Conservation (phyloP, 163 green algal species). For the Coccomyxa subellipsoidea region DNA sequence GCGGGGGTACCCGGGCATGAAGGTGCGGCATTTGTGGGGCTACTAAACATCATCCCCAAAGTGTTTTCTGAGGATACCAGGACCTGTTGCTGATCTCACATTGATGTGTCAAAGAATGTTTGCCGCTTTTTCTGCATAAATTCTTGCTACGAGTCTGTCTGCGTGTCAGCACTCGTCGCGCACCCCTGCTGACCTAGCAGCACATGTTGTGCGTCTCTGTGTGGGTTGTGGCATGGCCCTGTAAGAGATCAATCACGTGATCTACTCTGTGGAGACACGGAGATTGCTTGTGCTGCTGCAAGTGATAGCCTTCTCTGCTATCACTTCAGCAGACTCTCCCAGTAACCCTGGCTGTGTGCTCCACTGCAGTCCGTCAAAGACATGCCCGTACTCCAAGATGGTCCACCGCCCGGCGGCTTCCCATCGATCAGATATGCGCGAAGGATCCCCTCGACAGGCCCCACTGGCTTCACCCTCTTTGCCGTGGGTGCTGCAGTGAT, state of each 20-base stretch:
- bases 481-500: constrained; percentile 61
- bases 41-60: background rate
- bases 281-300: background rate
- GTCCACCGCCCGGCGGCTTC: constrained; percentile 91
- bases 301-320: too few relatives aligned
- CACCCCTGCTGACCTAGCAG: background rate
- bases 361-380: constrained; percentile 88
- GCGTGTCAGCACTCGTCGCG: background rate
- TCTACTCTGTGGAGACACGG: background rate
- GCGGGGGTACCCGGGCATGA: constrained; percentile 68
- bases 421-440: constrained; percentile 88
- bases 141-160: background rate
- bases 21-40: constrained; percentile 34
- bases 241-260: too few relatives aligned
- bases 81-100: too few relatives aligned
- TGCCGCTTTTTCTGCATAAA: background rate
- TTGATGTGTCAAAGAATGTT: too few relatives aligned
- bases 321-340: background rate
- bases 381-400: constrained; percentile 91
- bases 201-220: background rate
- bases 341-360: background rate
- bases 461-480: constrained; percentile 82
- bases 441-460: constrained; percentile 86
- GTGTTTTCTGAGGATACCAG: too few relatives aligned
- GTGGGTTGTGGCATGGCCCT: too few relatives aligned